These are phyloP conservation scores for Plasmodium vivax DNA, from an alignment of 169 alveolate genomes.

Conservation along the genomic window DNA sequence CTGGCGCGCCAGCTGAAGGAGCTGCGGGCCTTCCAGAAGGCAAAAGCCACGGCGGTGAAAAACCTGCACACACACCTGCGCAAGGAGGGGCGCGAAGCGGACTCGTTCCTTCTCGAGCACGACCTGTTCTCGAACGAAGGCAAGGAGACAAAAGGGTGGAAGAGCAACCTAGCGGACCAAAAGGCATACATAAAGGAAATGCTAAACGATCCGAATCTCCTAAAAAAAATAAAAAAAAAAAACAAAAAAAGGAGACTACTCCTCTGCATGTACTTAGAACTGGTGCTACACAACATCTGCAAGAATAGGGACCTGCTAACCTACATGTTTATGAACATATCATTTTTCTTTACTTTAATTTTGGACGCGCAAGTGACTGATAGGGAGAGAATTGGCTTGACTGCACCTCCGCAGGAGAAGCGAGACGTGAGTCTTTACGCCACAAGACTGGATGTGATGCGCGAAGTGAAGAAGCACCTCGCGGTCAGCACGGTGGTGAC, in stretches of 20 bases:
- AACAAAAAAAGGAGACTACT: conserved; percentile 52
- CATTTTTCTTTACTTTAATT: conserved; percentile 24
- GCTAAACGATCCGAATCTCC: background rate
- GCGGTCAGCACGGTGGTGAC: conserved; percentile 16
- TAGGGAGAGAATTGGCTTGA: background rate
- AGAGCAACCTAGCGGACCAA: conserved; percentile 27
- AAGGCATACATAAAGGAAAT: conserved; percentile 37
- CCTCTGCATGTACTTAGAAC: conserved; percentile 56
- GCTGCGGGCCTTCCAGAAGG: background rate
- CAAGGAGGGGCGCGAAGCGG: conserved; percentile 16
- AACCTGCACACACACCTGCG: background rate
- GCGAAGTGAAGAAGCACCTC: background rate
- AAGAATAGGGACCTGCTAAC: conserved; percentile 21
- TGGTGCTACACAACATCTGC: conserved; percentile 28
- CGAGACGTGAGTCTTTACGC: background rate
- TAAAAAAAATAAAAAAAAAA: conserved; percentile 53
- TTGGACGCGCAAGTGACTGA: background rate
- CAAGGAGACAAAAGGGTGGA: background rate
- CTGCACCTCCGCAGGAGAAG: background rate
- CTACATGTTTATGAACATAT: conserved; percentile 64
- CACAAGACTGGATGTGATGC: background rate
- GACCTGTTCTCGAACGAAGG: conserved; percentile 5
- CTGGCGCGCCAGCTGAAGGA: background rate
- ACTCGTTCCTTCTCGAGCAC: conserved; percentile 4
- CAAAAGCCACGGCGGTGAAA: background rate